These are phyloP conservation scores for Acanthamoeba rhysodes DNA, from an alignment of 208 protist genomes.

Conservation along the genomic window DNA sequence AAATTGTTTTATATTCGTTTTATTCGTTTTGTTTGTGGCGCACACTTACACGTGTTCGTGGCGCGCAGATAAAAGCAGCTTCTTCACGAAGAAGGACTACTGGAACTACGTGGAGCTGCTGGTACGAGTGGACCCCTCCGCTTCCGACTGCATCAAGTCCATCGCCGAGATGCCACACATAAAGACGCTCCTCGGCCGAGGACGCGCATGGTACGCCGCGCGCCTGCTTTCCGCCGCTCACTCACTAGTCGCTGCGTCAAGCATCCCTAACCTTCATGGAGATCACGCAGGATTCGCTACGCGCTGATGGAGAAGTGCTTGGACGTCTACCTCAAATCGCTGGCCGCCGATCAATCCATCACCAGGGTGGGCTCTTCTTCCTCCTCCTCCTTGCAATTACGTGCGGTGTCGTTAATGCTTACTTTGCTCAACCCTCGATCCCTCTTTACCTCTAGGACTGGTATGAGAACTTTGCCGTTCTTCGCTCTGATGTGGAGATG, in stretches of 20 bases:
- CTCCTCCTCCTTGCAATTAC: not conserved
- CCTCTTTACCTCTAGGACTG: not conserved
- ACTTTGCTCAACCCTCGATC: not conserved
- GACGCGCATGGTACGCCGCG: conserved; percentile 36
- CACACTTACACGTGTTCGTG: not conserved
- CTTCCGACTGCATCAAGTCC: conserved; percentile 53
- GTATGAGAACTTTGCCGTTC: conserved; percentile 71
- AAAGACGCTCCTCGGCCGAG: conserved; percentile 37
- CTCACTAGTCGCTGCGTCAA: too few relatives aligned
- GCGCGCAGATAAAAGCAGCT: conserved; percentile 55
- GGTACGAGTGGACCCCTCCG: not conserved
- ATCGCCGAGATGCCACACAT: conserved; percentile 69
- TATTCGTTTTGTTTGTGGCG: not conserved
- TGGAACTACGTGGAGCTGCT: conserved; percentile 72
- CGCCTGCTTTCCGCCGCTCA: not conserved
- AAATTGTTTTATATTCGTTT: not conserved
- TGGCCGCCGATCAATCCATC: conserved; percentile 3
- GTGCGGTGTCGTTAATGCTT: not conserved
- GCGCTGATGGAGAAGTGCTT: conserved; percentile 71
- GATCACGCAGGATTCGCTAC: conserved; percentile 33
- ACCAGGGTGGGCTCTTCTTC: not conserved
- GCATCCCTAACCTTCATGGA: not conserved
- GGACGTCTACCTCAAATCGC: conserved; percentile 39
- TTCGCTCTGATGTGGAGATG: conserved; percentile 6
- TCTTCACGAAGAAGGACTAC: conserved; percentile 73